Conservation (phyloP, 129 eudicot species). For the Flaveria brownii region DNA sequence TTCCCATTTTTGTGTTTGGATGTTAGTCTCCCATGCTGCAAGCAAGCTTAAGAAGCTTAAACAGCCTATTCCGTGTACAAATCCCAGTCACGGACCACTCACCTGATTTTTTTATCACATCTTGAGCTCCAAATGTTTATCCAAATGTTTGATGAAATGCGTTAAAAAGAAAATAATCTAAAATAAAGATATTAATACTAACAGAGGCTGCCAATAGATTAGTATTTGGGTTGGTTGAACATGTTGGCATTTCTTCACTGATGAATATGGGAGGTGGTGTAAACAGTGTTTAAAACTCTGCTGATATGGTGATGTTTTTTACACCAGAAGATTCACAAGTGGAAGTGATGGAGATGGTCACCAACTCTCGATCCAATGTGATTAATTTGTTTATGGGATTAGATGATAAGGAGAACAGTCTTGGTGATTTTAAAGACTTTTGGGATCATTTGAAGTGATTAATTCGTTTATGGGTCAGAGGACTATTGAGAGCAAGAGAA, state of each 20-base stretch:
- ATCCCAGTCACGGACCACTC: constrained; percentile 74
- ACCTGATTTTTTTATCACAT: constrained; percentile 42
- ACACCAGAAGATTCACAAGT: no score
- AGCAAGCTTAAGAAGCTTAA: constrained; percentile 50
- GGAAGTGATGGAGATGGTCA: no score
- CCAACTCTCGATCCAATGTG: no score
- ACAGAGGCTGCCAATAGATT: constrained; percentile 47
- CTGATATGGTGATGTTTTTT: no score
- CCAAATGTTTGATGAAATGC: constrained; percentile 57
- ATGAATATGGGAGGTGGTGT: constrained; percentile 29
- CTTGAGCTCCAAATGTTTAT: constrained; percentile 64
- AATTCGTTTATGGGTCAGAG: no score
- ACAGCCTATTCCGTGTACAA: constrained; percentile 68
- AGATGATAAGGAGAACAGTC: no score
- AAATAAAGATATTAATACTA: constrained; percentile 48
- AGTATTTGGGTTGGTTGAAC: constrained; percentile 38
- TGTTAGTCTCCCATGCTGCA: no score
- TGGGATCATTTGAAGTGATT: no score
- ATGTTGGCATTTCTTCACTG: constrained; percentile 44
- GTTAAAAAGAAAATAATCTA: constrained; percentile 56
- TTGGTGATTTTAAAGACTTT: no score
- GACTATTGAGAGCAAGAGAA: no score
- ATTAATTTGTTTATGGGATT: no score
- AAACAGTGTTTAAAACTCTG: constrained; percentile 16
- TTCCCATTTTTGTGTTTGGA: no score